Evolutionary conservation across 2,329 filamentous ascomycete species (phyloP), one percentile per base, ranked within the genome.

Genomic region (Teratosphaeria zuluensis): DNA sequence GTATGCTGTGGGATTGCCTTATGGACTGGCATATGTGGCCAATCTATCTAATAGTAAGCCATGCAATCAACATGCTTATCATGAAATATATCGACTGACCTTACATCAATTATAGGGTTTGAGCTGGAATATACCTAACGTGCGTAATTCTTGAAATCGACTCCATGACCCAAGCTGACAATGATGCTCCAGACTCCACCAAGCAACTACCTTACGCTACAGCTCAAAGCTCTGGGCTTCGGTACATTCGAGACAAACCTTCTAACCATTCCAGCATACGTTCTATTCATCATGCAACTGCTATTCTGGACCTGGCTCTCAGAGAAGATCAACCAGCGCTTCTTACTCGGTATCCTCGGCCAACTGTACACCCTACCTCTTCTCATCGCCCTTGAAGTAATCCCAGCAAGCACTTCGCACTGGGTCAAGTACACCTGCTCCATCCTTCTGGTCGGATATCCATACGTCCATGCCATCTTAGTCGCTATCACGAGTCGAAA

Each of bases 401-500:
- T 76, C 1, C 72, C 74, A 6, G 64, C 64, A 19, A 66, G 70
- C 12, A 69, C 66, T 5, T 48, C 42, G n/a, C 72, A 70, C 56
- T 76, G 75, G 74, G 68, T 65, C 7, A 69, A 68, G 19, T 78
- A 73, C 63, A 66, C 68, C 9, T 64, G 75, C 52, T 72, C 73
- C 35, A 73, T 72, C 8, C 62, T 77, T 30, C 65, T 76, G 9
- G 72, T 71, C 9, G 73, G 70, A 0, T 71, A 75, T 33, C 74
- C 74, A 0, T 77, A 76, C 57, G 72, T 75, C 54, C 79, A 86
- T 65, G 81, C 84, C 0, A 81, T 86, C 32, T 71, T 84, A 1
- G 84, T 86, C 0, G 83, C 79, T 0, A 81, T 83, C 70, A 84
- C 80, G 1, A 84, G 81, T 2, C 78, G 83, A 56, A 88, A 87